These are phyloP conservation scores for Aspergillus brasiliensis DNA, from an alignment of 2,329 filamentous ascomycete genomes.

Conservation along the genomic window DNA sequence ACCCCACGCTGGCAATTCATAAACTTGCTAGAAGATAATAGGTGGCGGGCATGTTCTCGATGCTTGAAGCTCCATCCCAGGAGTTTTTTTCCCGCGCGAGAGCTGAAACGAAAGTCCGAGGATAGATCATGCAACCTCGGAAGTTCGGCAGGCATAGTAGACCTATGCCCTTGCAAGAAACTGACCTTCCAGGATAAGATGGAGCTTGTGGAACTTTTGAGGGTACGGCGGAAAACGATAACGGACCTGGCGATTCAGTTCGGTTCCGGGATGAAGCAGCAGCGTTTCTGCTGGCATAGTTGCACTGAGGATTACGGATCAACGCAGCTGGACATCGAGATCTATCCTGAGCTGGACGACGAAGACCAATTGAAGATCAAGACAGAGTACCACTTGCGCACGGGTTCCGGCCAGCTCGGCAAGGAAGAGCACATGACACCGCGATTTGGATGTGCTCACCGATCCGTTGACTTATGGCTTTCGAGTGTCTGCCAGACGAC, in stretches of 20 bases:
- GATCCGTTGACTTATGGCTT: slow-evolving; percentile 44
- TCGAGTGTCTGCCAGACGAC: slow-evolving; percentile 42
- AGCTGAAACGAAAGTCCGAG: slow-evolving; percentile 37
- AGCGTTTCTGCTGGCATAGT: slow-evolving; percentile 43
- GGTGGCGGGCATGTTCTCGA: slow-evolving; percentile 40
- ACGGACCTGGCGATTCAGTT: slow-evolving; percentile 30
- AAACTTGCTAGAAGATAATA: slow-evolving; percentile 37
- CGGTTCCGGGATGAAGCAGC: slow-evolving; percentile 30
- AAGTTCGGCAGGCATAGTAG: slow-evolving; percentile 39
- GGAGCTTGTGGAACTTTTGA: slow-evolving; percentile 37
- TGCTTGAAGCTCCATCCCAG: slow-evolving; percentile 44
- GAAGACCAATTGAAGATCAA: slow-evolving; percentile 34
- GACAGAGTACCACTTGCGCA: slow-evolving; percentile 43
- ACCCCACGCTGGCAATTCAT: slow-evolving; percentile 42
- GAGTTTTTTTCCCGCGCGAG: slow-evolving; percentile 33
- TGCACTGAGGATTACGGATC: slow-evolving; percentile 39
- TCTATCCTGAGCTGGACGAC: slow-evolving; percentile 39
- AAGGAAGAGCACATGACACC: slow-evolving; percentile 43
- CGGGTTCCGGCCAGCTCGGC: slow-evolving; percentile 36
- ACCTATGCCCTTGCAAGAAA: slow-evolving; percentile 45
- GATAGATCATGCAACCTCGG: slow-evolving; percentile 38
- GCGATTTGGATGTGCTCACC: slow-evolving; percentile 44
- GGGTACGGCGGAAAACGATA: slow-evolving; percentile 31
- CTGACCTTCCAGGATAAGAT: slow-evolving; percentile 42
- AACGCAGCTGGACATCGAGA: slow-evolving; percentile 36